Evolutionary conservation across 495 filamentous ascomycete genomes (phyloP).

Genomic region (Aspergillus haitiensis): DNA sequence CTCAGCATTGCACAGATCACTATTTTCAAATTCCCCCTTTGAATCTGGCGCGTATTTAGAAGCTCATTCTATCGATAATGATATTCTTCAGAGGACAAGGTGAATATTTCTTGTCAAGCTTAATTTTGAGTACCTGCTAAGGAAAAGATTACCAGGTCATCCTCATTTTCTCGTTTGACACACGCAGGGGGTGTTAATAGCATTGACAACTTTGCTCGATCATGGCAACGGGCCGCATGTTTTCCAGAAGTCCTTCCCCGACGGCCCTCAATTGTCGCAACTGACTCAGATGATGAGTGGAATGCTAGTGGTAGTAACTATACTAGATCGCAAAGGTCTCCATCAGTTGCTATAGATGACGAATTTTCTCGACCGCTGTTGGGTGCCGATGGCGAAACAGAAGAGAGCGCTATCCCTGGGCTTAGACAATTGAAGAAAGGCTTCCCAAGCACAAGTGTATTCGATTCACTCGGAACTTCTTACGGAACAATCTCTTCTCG

Average conservation of each 20-base stretch:
- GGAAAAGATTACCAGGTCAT: conserved; percentile 28
- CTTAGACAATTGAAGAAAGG: conserved; percentile 25
- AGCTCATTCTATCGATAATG: conserved; percentile 2
- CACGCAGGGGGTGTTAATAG: conserved; percentile 90
- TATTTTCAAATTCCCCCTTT: conserved; percentile 15
- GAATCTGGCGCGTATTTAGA: conserved; percentile 13
- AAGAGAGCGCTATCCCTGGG: conserved; percentile 23
- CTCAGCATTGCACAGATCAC: conserved; percentile 12
- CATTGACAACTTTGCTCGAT: conserved; percentile 89
- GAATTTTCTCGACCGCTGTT: conserved; percentile 35
- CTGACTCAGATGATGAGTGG: conserved; percentile 50
- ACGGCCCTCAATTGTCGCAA: conserved; percentile 66
- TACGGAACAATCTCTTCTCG: conserved; percentile 76
- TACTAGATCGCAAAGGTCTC: conserved; percentile 37
- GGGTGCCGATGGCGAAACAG: conserved; percentile 23
- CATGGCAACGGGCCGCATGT: conserved; percentile 87
- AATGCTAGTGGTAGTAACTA: conserved; percentile 30
- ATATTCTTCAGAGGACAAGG: conserved; percentile 18
- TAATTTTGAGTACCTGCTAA: background rate
- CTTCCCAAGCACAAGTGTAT: conserved; percentile 25
- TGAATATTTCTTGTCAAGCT: background rate
- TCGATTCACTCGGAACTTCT: conserved; percentile 63
- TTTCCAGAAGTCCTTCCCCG: conserved; percentile 84
- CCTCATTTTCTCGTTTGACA: conserved; percentile 75
- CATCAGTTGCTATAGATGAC: conserved; percentile 19